phyloP scores from a whole-genome alignment of 345 rosid genomes.

The Aethionema arabicum region DNA sequence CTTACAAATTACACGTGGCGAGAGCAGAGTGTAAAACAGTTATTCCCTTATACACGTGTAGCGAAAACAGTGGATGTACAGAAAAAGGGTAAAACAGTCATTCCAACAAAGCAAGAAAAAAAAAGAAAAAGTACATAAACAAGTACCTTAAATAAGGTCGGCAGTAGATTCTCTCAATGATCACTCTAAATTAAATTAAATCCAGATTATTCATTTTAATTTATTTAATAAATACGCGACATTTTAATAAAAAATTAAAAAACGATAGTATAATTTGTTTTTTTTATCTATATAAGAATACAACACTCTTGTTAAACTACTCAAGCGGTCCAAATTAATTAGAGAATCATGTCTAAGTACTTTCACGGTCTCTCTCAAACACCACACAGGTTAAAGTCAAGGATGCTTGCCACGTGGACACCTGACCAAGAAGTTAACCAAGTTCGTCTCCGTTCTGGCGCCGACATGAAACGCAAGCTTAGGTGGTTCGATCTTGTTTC shows the following conservation, averaged over 20 bases:
- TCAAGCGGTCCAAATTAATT: background rate
- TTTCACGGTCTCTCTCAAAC: constrained; percentile 73
- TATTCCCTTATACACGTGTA: too few species aligned
- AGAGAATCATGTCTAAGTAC: constrained; percentile 38
- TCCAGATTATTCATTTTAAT: too few species aligned
- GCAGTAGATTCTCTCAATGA: constrained; percentile 24
- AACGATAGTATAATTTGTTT: too few species aligned
- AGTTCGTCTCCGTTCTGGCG: constrained; percentile 87
- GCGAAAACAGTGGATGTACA: too few species aligned
- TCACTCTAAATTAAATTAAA: constrained; percentile 2
- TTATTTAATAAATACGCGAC: too few species aligned
- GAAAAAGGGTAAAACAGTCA: too few species aligned
- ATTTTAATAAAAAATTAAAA: too few species aligned
- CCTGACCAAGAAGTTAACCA: constrained; percentile 83
- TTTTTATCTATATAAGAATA: too few species aligned
- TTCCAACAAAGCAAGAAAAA: background rate
- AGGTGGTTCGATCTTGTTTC: constrained; percentile 80
- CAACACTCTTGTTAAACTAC: constrained; percentile 12
- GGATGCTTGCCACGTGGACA: constrained; percentile 95
- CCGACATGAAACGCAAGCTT: constrained; percentile 92
- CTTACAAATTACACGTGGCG: background rate
- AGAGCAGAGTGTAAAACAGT: background rate
- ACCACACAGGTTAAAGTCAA: constrained; percentile 73
- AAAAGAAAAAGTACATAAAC: background rate
- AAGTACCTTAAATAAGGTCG: constrained; percentile 22